Conservation (phyloP, 441 rosid genomes). For the Hura crepitans region DNA sequence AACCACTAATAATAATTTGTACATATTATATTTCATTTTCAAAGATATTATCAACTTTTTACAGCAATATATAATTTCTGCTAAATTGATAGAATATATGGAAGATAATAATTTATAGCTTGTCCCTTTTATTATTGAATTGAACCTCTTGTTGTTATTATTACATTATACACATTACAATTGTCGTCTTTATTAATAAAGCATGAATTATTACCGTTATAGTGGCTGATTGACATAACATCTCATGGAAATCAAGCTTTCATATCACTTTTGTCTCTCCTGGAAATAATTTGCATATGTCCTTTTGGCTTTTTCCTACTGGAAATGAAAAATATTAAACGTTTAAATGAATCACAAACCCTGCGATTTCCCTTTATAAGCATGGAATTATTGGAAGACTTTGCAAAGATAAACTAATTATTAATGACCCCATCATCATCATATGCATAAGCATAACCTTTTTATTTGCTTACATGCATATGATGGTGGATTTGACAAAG, state of each 20-base stretch:
- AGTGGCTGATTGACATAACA: neutral
- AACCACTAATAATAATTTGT: too few relatives aligned
- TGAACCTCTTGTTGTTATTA: neutral
- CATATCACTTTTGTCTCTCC: neutral
- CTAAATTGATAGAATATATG: neutral
- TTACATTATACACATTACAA: neutral
- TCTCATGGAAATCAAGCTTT: neutral
- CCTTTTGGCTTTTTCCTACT: neutral
- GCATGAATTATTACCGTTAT: conserved; percentile 3
- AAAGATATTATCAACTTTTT: neutral
- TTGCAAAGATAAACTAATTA: neutral
- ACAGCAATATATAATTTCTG: too few relatives aligned
- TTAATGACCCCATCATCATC: neutral
- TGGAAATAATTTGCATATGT: neutral
- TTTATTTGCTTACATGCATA: neutral
- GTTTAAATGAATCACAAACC: neutral
- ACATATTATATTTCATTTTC: too few relatives aligned
- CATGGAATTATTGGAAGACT: neutral
- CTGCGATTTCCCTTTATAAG: too few relatives aligned
- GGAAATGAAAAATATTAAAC: neutral
- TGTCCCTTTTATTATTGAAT: neutral
- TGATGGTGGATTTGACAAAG: conserved; percentile 22
- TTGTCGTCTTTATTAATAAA: neutral
- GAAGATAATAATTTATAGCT: neutral
- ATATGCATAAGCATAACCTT: neutral